phyloP scores from a whole-genome alignment of 176 grass and related monocot genomes.

The Carex littledalei region DNA sequence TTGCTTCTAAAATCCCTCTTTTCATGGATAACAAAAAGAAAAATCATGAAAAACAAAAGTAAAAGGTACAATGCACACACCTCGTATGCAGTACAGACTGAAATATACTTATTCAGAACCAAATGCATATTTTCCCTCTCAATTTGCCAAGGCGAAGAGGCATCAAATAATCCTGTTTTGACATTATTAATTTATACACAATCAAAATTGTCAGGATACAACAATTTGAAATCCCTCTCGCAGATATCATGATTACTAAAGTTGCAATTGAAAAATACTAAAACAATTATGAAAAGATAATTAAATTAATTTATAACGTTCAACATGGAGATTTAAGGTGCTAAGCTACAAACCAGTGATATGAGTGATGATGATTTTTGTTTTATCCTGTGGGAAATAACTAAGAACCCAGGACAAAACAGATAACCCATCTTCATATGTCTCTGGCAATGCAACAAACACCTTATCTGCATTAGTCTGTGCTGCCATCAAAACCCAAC shows the following conservation, averaged over 20 bases:
- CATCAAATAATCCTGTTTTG: background rate
- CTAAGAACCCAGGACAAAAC: background rate
- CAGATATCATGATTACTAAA: background rate
- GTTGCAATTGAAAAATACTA: background rate
- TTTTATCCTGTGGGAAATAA: conserved; percentile 13
- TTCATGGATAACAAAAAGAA: background rate
- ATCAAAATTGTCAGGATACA: background rate
- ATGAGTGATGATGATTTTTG: conserved; percentile 42
- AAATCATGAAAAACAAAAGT: too few species aligned
- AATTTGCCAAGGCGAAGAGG: background rate
- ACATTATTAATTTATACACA: background rate
- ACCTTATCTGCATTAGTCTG: too few species aligned
- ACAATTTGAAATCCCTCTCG: background rate
- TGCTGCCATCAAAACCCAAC: too few species aligned
- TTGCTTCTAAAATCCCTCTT: conserved; percentile 27
- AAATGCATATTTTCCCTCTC: conserved; percentile 2
- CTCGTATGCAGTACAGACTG: conserved; percentile 36
- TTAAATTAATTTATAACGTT: too few species aligned
- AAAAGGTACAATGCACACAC: conserved; percentile 16
- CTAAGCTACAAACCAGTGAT: conserved; percentile 29
- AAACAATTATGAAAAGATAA: background rate
- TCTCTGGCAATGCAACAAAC: too few species aligned
- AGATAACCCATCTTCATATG: too few species aligned
- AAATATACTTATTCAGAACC: conserved; percentile 38
- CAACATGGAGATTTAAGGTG: background rate